Base-by-base conservation (phyloP, 306 rosid species). In the Dryas drummondii region DNA sequence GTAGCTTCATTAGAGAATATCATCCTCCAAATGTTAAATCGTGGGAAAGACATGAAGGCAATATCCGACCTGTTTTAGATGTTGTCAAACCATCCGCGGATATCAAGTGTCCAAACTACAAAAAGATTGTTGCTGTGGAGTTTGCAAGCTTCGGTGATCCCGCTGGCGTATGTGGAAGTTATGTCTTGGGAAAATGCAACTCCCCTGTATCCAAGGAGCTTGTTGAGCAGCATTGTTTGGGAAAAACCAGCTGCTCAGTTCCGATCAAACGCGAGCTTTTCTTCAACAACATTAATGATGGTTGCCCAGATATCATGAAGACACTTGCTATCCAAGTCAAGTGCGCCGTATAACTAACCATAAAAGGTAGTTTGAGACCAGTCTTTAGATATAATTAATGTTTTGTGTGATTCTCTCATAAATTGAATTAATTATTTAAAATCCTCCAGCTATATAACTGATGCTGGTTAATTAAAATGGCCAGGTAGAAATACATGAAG, bases 121-220 rank as follows among this genome's bases (percentile, higher is more conserved):
- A 63, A 50, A 53, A 51, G 52, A 8, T 74, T 74, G 63, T 40
- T 19, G 42, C 3, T 0, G 52, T 74, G 40, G 62, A 74, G 63
- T 74, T 74, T 63, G 71, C 78, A 63, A 74, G 78, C 71, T 74
- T 62, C 4, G 71, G 78, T 0, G 69, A 74, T 74, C 71, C 78
- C 0, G n/a, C 37, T 40, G 71, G 78, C 40, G 3, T 3, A 4
- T 74, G 78, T 40, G 78, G 78, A 17, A 62, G 7, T 49, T 41
- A 14, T 13, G 62, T 47, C n/a, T 19, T 49, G 13, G 78, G 78
- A 2, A 74, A 74, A 62, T 74, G 71, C 52, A 48, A 53, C 59
- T 61, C 70, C 50, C 71, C 78, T 17, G 9, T 40, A 49, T 62
- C 70, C 4, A 52, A 74, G 42, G n/a, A 62, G 19, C 19, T 74